Conservation (phyloP, 345 rosid genomes). For the Turnera subulata region DNA sequence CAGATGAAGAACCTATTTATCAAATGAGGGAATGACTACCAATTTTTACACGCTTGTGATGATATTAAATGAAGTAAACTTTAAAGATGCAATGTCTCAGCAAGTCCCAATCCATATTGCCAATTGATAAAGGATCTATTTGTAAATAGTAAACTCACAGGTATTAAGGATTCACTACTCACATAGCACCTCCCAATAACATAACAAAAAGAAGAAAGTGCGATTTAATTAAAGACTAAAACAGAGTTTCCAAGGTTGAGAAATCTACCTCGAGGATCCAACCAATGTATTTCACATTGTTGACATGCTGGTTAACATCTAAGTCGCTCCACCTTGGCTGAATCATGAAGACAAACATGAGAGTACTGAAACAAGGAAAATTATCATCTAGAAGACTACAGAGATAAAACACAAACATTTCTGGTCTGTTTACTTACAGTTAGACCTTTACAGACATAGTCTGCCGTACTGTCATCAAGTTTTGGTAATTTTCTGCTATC, state of each 20-base stretch:
- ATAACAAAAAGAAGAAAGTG: background rate
- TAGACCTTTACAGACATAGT: slow-evolving; percentile 71
- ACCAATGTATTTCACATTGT: slow-evolving; percentile 94
- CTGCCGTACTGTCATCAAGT: slow-evolving; percentile 71
- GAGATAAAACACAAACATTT: background rate
- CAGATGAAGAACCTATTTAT: too few species aligned
- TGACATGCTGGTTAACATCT: slow-evolving; percentile 98
- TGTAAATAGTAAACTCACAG: too few species aligned
- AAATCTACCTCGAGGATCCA: slow-evolving; percentile 89
- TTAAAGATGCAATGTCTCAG: too few species aligned
- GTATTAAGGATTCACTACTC: too few species aligned
- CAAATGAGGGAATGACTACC: too few species aligned
- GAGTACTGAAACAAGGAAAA: background rate
- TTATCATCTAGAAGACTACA: background rate
- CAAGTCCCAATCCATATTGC: too few species aligned
- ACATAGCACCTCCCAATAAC: too few species aligned
- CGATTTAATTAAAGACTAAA: background rate
- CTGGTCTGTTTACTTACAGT: slow-evolving; percentile 47
- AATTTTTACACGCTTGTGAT: too few species aligned
- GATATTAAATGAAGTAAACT: too few species aligned
- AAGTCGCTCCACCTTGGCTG: slow-evolving; percentile 98
- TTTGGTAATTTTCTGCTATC: slow-evolving; percentile 84
- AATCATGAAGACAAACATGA: slow-evolving; percentile 5
- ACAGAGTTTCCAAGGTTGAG: slow-evolving; percentile 2
- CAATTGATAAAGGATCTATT: too few species aligned